Conservation (phyloP, 1,284 basidiomycete genomes). For the Xanthoconium separans region DNA sequence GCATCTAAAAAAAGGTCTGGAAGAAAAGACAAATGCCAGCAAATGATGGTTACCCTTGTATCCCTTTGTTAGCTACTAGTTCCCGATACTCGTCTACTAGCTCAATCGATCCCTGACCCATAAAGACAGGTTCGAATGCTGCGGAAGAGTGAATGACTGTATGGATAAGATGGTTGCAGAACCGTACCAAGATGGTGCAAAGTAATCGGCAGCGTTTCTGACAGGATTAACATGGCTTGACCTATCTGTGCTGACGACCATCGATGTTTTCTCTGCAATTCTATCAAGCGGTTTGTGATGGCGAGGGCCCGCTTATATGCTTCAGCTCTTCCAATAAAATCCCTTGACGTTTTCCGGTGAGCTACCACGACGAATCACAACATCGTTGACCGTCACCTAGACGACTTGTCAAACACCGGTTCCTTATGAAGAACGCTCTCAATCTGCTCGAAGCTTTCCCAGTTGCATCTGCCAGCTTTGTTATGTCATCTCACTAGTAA, state of each 20-base stretch:
- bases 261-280: slow-evolving; percentile 50
- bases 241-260: slow-evolving; percentile 52
- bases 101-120: slow-evolving; percentile 54
- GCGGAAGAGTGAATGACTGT: background rate
- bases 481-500: background rate
- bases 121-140: slow-evolving; percentile 70
- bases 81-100: slow-evolving; percentile 50
- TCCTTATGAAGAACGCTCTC: slow-evolving; percentile 53
- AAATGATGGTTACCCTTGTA: slow-evolving; percentile 48
- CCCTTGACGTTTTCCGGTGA: slow-evolving; percentile 8
- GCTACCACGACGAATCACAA: background rate
- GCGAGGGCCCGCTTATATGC: slow-evolving; percentile 25
- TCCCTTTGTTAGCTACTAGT: slow-evolving; percentile 52
- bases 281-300: slow-evolving; percentile 55
- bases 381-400: slow-evolving; percentile 39
- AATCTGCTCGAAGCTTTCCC: slow-evolving; percentile 49
- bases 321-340: slow-evolving; percentile 29
- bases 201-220: slow-evolving; percentile 51
- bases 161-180: background rate
- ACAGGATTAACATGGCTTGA: slow-evolving; percentile 45
- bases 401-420: slow-evolving; percentile 62
- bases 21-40: background rate
- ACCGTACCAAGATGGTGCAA: slow-evolving; percentile 59
- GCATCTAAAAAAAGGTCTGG: slow-evolving; percentile 34
- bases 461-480: slow-evolving; percentile 48